Conservation (phyloP, 495 filamentous ascomycete genomes). For the Glutinoglossum americanum region DNA sequence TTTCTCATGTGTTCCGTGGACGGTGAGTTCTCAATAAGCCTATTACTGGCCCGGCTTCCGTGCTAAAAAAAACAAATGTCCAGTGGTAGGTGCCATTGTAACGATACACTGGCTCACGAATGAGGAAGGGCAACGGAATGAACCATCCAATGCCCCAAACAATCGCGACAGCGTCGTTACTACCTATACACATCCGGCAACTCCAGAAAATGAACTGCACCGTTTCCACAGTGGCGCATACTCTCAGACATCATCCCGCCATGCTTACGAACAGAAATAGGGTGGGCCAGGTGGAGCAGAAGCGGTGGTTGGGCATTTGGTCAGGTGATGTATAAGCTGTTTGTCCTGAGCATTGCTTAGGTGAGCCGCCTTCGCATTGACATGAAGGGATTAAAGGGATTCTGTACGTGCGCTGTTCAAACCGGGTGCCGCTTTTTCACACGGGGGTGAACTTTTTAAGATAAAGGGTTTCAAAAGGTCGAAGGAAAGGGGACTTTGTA, state of each 20-base stretch:
- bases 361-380: background rate
- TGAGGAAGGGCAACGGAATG: background rate
- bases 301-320: background rate
- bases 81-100: background rate
- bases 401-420: background rate
- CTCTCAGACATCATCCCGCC: background rate
- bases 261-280: background rate
- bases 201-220: background rate
- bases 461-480: background rate
- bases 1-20: constrained; percentile 18
- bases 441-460: background rate
- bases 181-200: background rate
- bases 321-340: background rate
- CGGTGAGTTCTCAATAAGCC: constrained; percentile 10
- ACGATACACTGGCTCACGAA: background rate
- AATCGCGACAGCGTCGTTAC: background rate
- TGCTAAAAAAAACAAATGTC: background rate
- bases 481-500: background rate
- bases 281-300: background rate
- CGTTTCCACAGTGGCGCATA: background rate
- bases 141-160: background rate
- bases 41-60: background rate
- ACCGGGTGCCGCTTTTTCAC: background rate
- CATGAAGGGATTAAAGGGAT: background rate
- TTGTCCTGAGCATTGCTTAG: background rate